These are phyloP conservation scores for Thermomyces lanuginosus DNA, from an alignment of 2,329 filamentous ascomycete species.

Conservation along the genomic window DNA sequence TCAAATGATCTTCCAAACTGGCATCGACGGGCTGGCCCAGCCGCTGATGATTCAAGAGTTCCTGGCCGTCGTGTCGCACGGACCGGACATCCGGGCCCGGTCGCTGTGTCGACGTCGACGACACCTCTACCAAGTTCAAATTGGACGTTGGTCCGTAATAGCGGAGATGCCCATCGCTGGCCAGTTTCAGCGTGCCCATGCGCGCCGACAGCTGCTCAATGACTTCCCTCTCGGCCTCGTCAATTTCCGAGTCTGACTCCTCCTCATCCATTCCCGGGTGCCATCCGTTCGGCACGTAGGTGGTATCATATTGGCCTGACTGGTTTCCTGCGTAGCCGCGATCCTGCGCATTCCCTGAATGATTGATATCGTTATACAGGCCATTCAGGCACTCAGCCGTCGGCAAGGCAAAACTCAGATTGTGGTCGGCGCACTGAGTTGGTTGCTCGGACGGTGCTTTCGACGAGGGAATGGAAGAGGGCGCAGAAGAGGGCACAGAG, in stretches of 20 bases:
- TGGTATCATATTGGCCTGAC: no score
- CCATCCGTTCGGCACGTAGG: no score
- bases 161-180: slow-evolving; percentile 27
- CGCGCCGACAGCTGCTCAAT: slow-evolving; percentile 29
- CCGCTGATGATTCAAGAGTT: slow-evolving; percentile 26
- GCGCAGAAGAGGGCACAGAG: no score
- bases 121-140: slow-evolving; percentile 25
- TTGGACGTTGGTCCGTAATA: slow-evolving; percentile 33
- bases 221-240: slow-evolving; percentile 25
- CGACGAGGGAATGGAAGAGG: no score
- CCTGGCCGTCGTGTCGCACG: slow-evolving; percentile 24
- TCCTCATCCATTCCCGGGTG: slow-evolving; percentile 7
- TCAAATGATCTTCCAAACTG: slow-evolving; percentile 28
- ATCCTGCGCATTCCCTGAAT: slow-evolving; percentile 7
- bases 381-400: slow-evolving; percentile 21
- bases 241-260: slow-evolving; percentile 19
- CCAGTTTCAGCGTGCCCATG: slow-evolving; percentile 29
- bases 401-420: slow-evolving; percentile 19
- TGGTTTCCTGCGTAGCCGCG: no score
- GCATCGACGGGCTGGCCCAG: slow-evolving; percentile 26
- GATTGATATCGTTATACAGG: slow-evolving; percentile 19
- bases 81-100: slow-evolving; percentile 23
- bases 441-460: no score
- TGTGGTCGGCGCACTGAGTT: no score
- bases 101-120: slow-evolving; percentile 17